Base-by-base conservation (phyloP, 1,284 basidiomycete genomes). In the Ganoderma lucidum region DNA sequence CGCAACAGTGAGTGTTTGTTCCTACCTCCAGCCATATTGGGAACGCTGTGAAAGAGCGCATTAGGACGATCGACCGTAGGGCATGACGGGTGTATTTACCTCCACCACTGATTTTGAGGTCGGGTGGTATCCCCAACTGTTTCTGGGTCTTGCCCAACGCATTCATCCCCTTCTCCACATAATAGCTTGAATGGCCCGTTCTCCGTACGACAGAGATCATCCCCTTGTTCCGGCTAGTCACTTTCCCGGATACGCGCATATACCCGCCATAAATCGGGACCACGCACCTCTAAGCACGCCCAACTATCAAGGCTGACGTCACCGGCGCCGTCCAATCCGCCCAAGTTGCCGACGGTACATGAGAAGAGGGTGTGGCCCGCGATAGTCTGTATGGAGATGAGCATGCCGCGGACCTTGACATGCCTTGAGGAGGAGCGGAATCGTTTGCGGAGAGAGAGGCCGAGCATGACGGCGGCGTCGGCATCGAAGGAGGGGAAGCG, bases 111-210 rank as follows among this genome's bases (percentile, higher is more conserved):
- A 93, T 86, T 62, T 86, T 80, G 73, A 86, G 84, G 70, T 93
- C 90, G 28, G 84, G 85, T 67, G 89, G 86, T 44, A 91, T 82
- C 6, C 90, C 91, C 80, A 92, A 83, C 74, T 93, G 89, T 71
- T 88, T 88, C 41, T 90, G 84, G 2, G 88, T 88, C 80, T 92
- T 93, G n/a, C 90, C 91, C 87, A 92, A 89, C 4, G 92, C 93
- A 64, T 86, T 87, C 87, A 93, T 92, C 2, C 91, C 91, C 76
- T 93, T 93, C 76, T 94, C 93, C 17, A 94, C 90, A 78, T 95
- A 94, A 77, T 86, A 94, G 72, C 90, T 93, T 8, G 90, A 92
- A 78, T 94, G 93, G 1, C 93, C 93, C n/a, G 93, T 94, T 68
- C 91, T 84, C 73, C 86, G 87, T 63, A 93, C 93, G 30, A 93